These are phyloP conservation scores for Trichoderma guizhouense DNA, from an alignment of 2,329 filamentous ascomycete species.

Conservation along the genomic window DNA sequence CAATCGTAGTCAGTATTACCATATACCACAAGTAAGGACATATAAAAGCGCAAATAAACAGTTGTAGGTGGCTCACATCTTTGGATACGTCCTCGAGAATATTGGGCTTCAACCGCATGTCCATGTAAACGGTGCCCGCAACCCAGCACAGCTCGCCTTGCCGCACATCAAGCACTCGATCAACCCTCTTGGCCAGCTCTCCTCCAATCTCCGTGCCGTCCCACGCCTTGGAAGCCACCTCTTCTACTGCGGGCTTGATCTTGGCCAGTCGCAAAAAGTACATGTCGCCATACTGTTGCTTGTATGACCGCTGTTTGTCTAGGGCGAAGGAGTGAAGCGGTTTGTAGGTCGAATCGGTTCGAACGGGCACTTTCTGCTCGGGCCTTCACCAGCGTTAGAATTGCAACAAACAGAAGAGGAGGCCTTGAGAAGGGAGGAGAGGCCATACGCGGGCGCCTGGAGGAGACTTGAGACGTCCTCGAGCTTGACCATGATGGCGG, in stretches of 20 bases:
- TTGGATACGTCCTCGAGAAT: constrained; percentile 93
- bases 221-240: constrained; percentile 73
- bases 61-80: constrained; percentile 56
- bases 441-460: constrained; percentile 36
- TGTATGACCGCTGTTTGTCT: constrained; percentile 69
- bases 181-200: constrained; percentile 71
- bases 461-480: constrained; percentile 46
- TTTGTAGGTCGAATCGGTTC: constrained; percentile 61
- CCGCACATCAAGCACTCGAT: constrained; percentile 89
- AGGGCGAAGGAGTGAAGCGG: constrained; percentile 73
- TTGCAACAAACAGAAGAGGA: not conserved
- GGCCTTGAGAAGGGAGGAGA: not conserved
- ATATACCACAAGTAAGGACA: not conserved
- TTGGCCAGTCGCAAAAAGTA: constrained; percentile 89
- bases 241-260: constrained; percentile 79
- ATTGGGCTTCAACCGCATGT: constrained; percentile 93
- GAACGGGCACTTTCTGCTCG: constrained; percentile 44
- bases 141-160: constrained; percentile 97
- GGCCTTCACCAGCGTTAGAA: constrained; percentile 26
- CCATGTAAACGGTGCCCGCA: constrained; percentile 91
- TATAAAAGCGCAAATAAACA: not conserved
- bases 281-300: constrained; percentile 96
- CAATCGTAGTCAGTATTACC: not conserved
- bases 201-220: constrained; percentile 72
- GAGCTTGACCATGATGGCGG: constrained; percentile 39